Conservation (phyloP, 148 eudicot species). For the Hydrangea macrophylla region DNA sequence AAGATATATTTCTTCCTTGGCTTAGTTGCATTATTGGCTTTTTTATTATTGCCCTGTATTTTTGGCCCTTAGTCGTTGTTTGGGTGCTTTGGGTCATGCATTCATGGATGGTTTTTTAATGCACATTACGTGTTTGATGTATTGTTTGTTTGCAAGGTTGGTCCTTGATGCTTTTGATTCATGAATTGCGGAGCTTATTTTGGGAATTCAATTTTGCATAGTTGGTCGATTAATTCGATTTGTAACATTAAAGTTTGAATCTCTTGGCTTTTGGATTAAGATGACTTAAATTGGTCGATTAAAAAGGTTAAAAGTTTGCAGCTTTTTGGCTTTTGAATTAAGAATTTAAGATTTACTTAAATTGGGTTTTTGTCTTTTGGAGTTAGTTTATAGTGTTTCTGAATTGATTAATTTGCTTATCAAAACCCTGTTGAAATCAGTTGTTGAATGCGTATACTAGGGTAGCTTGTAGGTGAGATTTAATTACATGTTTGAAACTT, state of each 20-base stretch:
- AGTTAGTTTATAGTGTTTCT: background rate
- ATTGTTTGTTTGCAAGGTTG: background rate
- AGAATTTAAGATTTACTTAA: background rate
- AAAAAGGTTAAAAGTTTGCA: conserved; percentile 1
- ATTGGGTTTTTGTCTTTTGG: background rate
- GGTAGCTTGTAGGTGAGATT: background rate
- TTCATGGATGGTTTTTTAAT: too few relatives aligned
- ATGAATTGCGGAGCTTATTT: background rate
- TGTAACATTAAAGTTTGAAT: background rate
- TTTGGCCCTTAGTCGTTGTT: too few relatives aligned
- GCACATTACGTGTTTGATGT: too few relatives aligned
- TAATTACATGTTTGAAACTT: background rate
- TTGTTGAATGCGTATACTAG: background rate
- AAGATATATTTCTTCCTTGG: too few relatives aligned
- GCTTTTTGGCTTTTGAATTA: background rate
- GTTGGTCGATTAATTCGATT: background rate
- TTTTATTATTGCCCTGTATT: too few relatives aligned
- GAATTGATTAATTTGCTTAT: background rate
- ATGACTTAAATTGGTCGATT: conserved; percentile 11
- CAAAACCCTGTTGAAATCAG: background rate
- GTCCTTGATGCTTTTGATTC: background rate
- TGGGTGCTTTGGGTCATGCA: too few relatives aligned
- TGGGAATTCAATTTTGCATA: background rate
- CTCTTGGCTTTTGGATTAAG: too few relatives aligned
- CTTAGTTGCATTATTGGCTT: too few relatives aligned